Base-by-base conservation (phyloP, 345 rosid genomes). In the Excoecaria agallocha region DNA sequence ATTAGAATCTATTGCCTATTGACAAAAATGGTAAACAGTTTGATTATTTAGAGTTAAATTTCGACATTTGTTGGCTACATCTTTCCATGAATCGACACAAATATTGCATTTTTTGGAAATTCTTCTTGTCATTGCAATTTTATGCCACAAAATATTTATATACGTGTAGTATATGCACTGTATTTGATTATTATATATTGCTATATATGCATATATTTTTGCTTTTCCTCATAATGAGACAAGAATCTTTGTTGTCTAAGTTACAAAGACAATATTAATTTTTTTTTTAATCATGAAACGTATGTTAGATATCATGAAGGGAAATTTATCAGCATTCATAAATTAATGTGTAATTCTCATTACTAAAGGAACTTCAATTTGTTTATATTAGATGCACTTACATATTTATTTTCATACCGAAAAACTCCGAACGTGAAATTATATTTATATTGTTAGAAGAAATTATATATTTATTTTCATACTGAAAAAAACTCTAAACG, bases 21-120 rank as follows among this genome's bases (percentile, higher is more conserved):
- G 13, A 25, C 11, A 51, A 4, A 51, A 24, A 57, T 68, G 70
- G 79, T 57, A 83, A 35, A 68, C 48, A 60, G 45, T 58, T 13
- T n/a, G 19, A 54, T 3, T 10, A 46, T 45, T 66, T 24, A 49
- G 35, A 66, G 39, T 66, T 49, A 22, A n/a, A 13, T 17, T 7
- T 16, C 22, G 45, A 35, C 41, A 62, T 11, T 13, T 37, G 66
- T 7, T 35, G 45, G 16, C 0, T 62, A 39, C 49, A 66, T 3
- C 50, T 22, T 64, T 17, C 39, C 68, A 45, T 20, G 52, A 43
- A 0, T 24, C 41, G 17, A 11, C 22, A 39, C n/a, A 19, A 60
- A 61, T 43, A 0, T 6, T 64, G 2, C 25, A 15, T 39, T 16
- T 1, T 1, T 39, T 39, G 8, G 25, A 37, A 61, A 61, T 35